phyloP scores from a whole-genome alignment of 2,329 filamentous ascomycete species.

The Fusarium oxysporum region DNA sequence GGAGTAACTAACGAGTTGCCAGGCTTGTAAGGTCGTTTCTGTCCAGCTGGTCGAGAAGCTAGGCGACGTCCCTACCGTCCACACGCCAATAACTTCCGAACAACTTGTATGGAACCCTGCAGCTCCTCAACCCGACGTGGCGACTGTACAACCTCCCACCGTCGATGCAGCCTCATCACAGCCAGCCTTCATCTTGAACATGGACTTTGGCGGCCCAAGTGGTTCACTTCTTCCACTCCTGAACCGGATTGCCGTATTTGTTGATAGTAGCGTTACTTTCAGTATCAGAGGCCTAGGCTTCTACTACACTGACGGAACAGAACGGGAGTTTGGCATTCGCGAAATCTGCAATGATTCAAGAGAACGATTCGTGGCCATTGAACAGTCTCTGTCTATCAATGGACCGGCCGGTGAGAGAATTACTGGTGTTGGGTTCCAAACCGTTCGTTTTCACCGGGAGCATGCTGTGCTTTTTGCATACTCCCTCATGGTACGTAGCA shows the following conservation, averaged over 20 bases:
- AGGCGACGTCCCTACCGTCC: accelerated
- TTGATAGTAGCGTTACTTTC: background rate
- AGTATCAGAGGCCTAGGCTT: background rate
- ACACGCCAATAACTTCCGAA: accelerated
- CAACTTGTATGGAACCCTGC: slow-evolving; percentile 2
- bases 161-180: accelerated
- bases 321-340: background rate
- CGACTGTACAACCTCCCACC: accelerated
- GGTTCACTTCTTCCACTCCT: background rate
- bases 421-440: background rate
- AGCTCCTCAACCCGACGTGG: background rate
- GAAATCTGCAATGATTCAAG: accelerated
- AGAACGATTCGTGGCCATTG: background rate
- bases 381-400: slow-evolving; percentile 5
- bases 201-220: slow-evolving; percentile 8
- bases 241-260: background rate
- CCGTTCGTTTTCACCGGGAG: accelerated
- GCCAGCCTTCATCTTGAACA: background rate
- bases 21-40: slow-evolving; percentile 14
- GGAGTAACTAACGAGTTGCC: accelerated
- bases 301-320: slow-evolving; percentile 5
- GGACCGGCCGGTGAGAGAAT: slow-evolving; percentile 16
- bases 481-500: background rate
- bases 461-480: background rate
- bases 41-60: background rate